These are phyloP conservation scores for Secale cereale DNA, from an alignment of 176 grass and related monocot genomes.

Conservation along the genomic window DNA sequence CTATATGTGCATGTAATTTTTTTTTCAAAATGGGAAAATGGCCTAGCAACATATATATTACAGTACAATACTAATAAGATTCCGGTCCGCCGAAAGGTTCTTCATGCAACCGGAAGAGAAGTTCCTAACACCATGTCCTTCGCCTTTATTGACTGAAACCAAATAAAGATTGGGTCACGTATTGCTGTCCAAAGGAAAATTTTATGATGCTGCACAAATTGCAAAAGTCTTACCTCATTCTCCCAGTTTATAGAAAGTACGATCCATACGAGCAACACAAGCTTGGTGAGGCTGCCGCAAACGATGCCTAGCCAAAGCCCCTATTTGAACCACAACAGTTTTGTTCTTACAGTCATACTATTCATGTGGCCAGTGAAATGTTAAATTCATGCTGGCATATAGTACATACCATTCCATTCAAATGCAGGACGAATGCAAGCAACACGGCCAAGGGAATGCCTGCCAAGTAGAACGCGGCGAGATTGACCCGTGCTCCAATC, in stretches of 20 bases:
- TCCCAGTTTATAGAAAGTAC: not conserved
- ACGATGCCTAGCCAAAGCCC: constrained; percentile 6
- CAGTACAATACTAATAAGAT: not conserved
- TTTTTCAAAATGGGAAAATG: no score
- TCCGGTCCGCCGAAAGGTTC: not conserved
- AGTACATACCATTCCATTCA: constrained; percentile 29
- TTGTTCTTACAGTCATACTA: not conserved
- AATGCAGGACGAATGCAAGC: constrained; percentile 12
- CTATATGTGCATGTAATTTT: no score
- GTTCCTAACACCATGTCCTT: not conserved
- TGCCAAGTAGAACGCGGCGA: constrained; percentile 20
- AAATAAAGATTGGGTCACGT: not conserved
- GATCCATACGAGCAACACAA: not conserved
- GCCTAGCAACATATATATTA: not conserved
- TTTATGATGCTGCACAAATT: not conserved
- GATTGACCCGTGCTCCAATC: constrained; percentile 9
- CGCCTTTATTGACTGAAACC: not conserved
- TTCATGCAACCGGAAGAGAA: not conserved
- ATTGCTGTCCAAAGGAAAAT: not conserved
- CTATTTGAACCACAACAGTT: not conserved
- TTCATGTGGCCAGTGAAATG: not conserved
- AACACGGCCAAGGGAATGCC: constrained; percentile 29
- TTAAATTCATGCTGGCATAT: not conserved
- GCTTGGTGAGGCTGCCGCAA: not conserved
- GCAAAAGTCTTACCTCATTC: not conserved